phyloP scores from a whole-genome alignment of 768 basidiomycete species.

The Tremella fuciformis region DNA sequence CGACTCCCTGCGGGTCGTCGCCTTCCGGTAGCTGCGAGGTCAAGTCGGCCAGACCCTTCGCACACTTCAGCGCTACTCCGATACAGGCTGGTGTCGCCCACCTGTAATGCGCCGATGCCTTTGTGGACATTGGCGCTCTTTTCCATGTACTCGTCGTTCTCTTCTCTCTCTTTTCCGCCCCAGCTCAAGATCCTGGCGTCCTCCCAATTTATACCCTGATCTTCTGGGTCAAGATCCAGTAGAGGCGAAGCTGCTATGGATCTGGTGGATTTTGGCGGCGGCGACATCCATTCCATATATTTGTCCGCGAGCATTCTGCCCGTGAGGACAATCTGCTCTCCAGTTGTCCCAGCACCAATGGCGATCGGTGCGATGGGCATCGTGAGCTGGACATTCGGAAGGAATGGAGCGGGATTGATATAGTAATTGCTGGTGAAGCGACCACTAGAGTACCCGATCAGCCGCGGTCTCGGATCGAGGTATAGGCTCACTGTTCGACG shows the following conservation, averaged over 20 bases:
- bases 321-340: conserved; percentile 13
- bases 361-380: conserved; percentile 13
- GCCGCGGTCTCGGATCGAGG: neutral
- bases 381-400: conserved; percentile 19
- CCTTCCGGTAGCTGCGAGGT: conserved; percentile 21
- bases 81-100: conserved; percentile 8
- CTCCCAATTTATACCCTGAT: conserved; percentile 36
- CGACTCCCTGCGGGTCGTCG: conserved; percentile 23
- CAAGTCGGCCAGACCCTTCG: conserved; percentile 20
- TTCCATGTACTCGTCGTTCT: conserved; percentile 35
- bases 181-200: conserved; percentile 42
- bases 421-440: conserved; percentile 34
- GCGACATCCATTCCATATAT: conserved; percentile 35
- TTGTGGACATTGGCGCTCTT: conserved; percentile 23
- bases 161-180: conserved; percentile 31
- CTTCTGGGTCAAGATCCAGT: conserved; percentile 16
- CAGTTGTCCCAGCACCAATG: neutral
- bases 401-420: conserved; percentile 37
- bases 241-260: conserved; percentile 37
- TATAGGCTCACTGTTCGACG: conserved; percentile 21
- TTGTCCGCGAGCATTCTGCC: conserved; percentile 17
- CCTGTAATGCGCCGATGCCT: conserved; percentile 32
- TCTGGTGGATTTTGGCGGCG: conserved; percentile 20
- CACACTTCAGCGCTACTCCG: neutral
- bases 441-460: conserved; percentile 15